A percentile compares a stretch with the other conserved stretches of the same genome.
Evolutionary conservation across 2,329 filamentous ascomycete species (phyloP).

Genomic region (Endocalyx cinctus): DNA sequence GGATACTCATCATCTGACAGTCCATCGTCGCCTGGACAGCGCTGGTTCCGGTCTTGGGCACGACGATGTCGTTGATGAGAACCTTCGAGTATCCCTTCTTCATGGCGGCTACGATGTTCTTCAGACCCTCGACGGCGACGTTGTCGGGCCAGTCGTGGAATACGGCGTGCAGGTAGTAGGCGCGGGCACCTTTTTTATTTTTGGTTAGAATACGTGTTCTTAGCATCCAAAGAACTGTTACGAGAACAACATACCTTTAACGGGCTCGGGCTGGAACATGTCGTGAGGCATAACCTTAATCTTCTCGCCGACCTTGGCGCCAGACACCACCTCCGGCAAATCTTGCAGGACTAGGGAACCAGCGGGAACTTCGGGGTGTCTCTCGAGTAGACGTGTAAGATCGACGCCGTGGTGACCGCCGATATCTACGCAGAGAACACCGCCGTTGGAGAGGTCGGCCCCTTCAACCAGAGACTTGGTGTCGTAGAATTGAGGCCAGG

Average conservation of each 20-base stretch:
- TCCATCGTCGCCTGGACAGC: slow-evolving; percentile 9
- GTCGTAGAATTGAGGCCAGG: slow-evolving; percentile 19
- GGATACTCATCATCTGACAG: slow-evolving; percentile 9
- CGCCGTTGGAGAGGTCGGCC: slow-evolving; percentile 12
- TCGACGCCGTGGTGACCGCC: slow-evolving; percentile 36
- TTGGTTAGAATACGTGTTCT: no score
- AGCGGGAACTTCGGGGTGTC: slow-evolving; percentile 21
- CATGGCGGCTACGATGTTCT: slow-evolving; percentile 24
- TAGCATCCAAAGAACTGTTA: no score
- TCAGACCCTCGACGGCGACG: slow-evolving; percentile 25
- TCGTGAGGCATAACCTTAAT: slow-evolving; percentile 23
- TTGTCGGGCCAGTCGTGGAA: slow-evolving; percentile 36
- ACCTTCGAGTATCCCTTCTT: slow-evolving; percentile 32
- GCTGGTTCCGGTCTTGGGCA: slow-evolving; percentile 30
- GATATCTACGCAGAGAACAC: slow-evolving; percentile 33
- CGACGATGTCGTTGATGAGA: slow-evolving; percentile 36
- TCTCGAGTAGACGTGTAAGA: slow-evolving; percentile 22
- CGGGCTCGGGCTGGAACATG: slow-evolving; percentile 28
- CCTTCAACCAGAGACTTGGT: slow-evolving; percentile 14
- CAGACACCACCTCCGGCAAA: slow-evolving; percentile 21
- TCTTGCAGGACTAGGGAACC: slow-evolving; percentile 34
- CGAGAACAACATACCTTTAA: slow-evolving; percentile 11
- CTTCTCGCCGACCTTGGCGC: slow-evolving; percentile 6
- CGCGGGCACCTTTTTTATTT: slow-evolving; percentile 13
- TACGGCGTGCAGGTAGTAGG: slow-evolving; percentile 28